Conservation (phyloP, 176 grass and related monocot genomes). For the Carex pumila region DNA sequence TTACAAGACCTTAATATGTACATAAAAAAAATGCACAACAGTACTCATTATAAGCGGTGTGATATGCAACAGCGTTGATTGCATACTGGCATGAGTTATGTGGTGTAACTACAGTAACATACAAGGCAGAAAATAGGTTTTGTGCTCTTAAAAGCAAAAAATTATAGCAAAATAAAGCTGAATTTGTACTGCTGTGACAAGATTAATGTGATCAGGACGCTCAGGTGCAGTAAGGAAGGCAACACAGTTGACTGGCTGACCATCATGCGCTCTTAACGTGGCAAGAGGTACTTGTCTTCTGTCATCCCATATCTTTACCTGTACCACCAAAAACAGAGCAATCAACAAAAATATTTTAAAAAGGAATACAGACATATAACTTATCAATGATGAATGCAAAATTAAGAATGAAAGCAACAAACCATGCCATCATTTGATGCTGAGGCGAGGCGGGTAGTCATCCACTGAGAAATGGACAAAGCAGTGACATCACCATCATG, state of each 20-base stretch:
- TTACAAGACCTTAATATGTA: neutral
- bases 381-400: constrained; percentile 4
- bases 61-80: neutral
- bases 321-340: constrained; percentile 19
- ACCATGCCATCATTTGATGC: constrained; percentile 96
- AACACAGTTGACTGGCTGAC: constrained; percentile 70
- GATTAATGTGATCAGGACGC: constrained; percentile 83
- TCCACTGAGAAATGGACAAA: constrained; percentile 94
- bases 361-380: neutral
- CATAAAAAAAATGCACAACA: neutral
- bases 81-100: neutral
- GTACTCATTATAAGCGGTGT: neutral
- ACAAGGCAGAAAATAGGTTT: neutral
- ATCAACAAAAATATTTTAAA: constrained; percentile 16
- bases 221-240: constrained; percentile 74
- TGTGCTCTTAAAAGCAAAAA: neutral
- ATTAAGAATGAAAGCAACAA: constrained; percentile 30
- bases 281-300: constrained; percentile 49
- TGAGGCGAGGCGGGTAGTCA: constrained; percentile 84
- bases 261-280: constrained; percentile 68
- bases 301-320: constrained; percentile 98
- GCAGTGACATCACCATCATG: constrained; percentile 80
- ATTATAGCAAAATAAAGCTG: constrained; percentile 6
- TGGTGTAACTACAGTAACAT: neutral
- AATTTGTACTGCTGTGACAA: constrained; percentile 77